These are phyloP conservation scores for Diaporthe velutina DNA, from an alignment of 2,329 filamentous ascomycete genomes.

Conservation along the genomic window DNA sequence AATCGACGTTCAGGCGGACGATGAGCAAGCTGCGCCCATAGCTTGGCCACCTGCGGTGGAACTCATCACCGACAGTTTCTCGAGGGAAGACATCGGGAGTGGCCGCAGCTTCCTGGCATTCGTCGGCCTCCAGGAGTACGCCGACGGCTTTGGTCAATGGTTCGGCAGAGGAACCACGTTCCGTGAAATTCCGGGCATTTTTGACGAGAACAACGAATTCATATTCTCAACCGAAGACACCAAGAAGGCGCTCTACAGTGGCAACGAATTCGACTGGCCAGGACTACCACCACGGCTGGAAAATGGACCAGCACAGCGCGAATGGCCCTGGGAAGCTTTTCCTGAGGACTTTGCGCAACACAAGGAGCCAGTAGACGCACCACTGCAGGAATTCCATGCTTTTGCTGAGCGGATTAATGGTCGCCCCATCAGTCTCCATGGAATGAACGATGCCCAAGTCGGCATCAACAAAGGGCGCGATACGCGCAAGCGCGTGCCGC, in stretches of 20 bases:
- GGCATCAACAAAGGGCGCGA: background rate
- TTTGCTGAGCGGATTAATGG: background rate
- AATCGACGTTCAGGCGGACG: background rate
- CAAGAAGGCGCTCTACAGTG: background rate
- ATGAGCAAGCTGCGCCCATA: background rate
- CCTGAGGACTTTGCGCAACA: background rate
- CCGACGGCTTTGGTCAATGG: slow-evolving; percentile 13
- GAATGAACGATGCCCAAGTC: background rate
- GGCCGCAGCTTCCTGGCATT: slow-evolving; percentile 12
- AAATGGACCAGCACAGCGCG: background rate
- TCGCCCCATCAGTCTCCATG: background rate
- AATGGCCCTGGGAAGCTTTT: background rate
- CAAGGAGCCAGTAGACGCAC: background rate
- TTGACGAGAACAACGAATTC: slow-evolving; percentile 19
- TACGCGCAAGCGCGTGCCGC: too few species aligned
- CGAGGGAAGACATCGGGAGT: slow-evolving; percentile 5
- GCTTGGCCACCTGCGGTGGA: background rate
- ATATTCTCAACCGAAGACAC: background rate
- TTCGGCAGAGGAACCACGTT: background rate
- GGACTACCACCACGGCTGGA: background rate
- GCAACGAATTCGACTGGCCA: background rate
- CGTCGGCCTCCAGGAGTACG: slow-evolving; percentile 13
- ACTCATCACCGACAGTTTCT: slow-evolving; percentile 19
- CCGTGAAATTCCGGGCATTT: slow-evolving; percentile 23
- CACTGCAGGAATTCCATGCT: background rate